Base-by-base conservation (phyloP, 2,329 filamentous ascomycete genomes). In the Colletotrichum lupini region DNA sequence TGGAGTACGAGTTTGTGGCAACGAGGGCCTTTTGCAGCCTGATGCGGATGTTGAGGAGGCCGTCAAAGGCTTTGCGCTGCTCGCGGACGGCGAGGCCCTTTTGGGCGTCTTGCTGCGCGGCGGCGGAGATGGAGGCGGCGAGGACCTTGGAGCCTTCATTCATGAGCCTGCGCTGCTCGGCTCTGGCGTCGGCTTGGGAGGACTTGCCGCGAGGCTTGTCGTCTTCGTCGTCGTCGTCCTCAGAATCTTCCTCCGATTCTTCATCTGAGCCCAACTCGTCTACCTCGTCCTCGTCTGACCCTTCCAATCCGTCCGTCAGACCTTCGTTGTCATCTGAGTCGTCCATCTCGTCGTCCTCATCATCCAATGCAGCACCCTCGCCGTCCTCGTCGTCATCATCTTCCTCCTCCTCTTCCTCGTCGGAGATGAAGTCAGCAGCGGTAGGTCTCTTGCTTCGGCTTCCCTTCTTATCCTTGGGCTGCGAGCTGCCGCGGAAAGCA, bases 11-110 rank as follows among this genome's bases (percentile, higher is more conserved):
- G 81, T 98, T 98, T 30, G 92, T 90, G 0, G 94, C 92, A 19
- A 97, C 89, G 16, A 99, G 84, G 1, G 94, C 95, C 82, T 98
- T 98, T 82, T 99, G 97, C 22, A 99, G 85, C 74, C 96, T 94
- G 79, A 99, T 98, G 24, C 97, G 92, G 16, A 95, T 90, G 83
- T 98, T 97, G 37, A 99, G 88, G 1, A 98, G 89, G 0, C 94
- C 91, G 77, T 98, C 96, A 79, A 98, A 99, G 0, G 92, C 91
- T 74, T 92, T 92, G 64, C 95, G 91, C 83, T 99, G 97, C 70
- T 92, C 87, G 78, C 95, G 96, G 49, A 99, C 94, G 0, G 96
- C 96, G 67, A 89, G 85, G 14, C 97, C 97, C 82, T 98, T 98
- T 55, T 92, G 90, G 5, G 93, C 91, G 80, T 98, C 97, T 66